phyloP scores from a whole-genome alignment of 352 stramenopile genomes.

The Globisporangium viniferum region DNA sequence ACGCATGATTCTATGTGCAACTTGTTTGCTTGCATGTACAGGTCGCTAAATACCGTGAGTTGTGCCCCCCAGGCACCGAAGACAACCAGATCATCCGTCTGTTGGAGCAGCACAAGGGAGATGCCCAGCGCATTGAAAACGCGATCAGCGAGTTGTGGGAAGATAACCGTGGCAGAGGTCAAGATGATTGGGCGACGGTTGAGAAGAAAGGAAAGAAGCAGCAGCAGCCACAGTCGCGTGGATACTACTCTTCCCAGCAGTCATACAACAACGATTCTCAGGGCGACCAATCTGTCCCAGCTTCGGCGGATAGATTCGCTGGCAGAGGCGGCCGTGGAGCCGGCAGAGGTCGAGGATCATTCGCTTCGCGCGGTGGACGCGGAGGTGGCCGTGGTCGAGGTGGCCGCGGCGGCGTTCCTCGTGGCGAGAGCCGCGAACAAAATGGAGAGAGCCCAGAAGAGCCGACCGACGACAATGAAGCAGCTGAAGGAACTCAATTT shows the following conservation, averaged over 20 bases:
- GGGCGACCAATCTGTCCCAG: constrained; percentile 25
- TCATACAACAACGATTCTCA: constrained; percentile 34
- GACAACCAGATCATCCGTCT: constrained; percentile 70
- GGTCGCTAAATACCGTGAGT: constrained; percentile 74
- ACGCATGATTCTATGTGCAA: neutral
- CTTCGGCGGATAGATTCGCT: constrained; percentile 32
- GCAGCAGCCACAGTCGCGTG: constrained; percentile 16
- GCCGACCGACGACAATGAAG: constrained; percentile 36
- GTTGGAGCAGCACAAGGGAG: constrained; percentile 70
- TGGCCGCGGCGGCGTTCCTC: constrained; percentile 32
- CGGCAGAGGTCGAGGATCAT: constrained; percentile 49
- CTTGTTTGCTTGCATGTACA: constrained; percentile 14
- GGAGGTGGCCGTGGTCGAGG: constrained; percentile 40
- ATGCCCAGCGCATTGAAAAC: constrained; percentile 66
- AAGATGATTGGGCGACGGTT: constrained; percentile 76
- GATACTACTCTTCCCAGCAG: constrained; percentile 28
- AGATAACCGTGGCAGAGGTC: constrained; percentile 55
- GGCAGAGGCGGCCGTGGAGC: constrained; percentile 33
- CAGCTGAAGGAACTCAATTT: constrained; percentile 4
- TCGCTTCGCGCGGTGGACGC: constrained; percentile 41
- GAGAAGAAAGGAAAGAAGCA: constrained; percentile 77
- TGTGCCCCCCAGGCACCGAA: constrained; percentile 77
- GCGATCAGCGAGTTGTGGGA: constrained; percentile 85
- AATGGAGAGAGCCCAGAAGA: constrained; percentile 46
- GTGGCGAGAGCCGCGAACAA: constrained; percentile 21